Conservation (phyloP, 495 filamentous ascomycete species). For the Aspergillus heteromorphus region DNA sequence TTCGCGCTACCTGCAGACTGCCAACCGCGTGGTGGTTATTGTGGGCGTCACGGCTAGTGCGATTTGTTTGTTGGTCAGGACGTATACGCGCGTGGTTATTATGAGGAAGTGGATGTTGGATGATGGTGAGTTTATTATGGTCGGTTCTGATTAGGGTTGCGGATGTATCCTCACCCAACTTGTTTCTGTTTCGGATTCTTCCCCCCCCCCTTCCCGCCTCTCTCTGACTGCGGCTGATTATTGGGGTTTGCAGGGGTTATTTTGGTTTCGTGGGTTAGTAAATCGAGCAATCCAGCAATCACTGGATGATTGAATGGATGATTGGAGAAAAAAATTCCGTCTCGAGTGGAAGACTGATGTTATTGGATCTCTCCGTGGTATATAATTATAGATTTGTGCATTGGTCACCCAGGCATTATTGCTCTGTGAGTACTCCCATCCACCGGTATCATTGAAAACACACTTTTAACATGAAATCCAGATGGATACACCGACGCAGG, state of each 20-base stretch:
- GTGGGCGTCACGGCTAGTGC: background rate
- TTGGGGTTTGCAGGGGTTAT: background rate
- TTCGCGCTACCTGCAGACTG: background rate
- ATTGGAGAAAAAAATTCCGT: background rate
- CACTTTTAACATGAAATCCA: background rate
- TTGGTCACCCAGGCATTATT: background rate
- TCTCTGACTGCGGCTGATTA: background rate
- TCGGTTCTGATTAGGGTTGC: too few species aligned
- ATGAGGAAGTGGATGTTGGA: background rate
- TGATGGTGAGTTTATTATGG: background rate
- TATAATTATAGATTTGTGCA: background rate
- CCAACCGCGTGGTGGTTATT: background rate
- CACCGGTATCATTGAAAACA: too few species aligned
- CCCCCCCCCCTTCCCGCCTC: too few species aligned
- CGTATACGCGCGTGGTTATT: background rate
- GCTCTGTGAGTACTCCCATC: background rate
- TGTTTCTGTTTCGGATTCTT: too few species aligned
- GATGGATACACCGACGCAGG: background rate
- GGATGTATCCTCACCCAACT: too few species aligned
- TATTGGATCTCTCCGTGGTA: background rate
- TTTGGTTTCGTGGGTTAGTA: background rate
- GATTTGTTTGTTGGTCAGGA: background rate
- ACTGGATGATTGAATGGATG: too few species aligned
- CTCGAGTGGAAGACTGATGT: background rate
- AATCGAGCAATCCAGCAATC: too few species aligned